Evolutionary conservation across 108 stramenopile species (phyloP), one percentile per base, ranked within the genome.

Genomic region (Chaetoceros muelleri): DNA sequence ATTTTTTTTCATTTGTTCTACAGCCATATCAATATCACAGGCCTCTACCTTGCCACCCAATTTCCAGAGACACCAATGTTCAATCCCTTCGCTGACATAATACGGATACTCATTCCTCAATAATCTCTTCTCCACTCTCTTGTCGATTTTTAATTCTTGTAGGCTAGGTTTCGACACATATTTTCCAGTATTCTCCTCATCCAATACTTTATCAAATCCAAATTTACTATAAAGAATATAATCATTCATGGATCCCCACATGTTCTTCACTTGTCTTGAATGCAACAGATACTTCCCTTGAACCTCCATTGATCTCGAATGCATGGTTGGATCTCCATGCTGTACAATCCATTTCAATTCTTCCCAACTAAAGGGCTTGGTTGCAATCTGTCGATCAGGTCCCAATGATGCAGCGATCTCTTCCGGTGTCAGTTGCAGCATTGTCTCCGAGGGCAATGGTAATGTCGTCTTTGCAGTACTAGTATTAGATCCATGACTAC

Each of bases 31-130:
- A 25, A 77, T 70, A 28, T 80, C 74, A 40, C 31, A 1, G 13
- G 52, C 47, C 0, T 60, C 65, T 29, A 72, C 55, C 22, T 24
- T 20, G 13, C 76, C 81, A 30, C 73, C 79, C 7, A 80, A 66
- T 64, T 85, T 89, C 87, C 87, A 89, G 2, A 89, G 51, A 53
- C 84, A 73, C 64, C 73, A 83, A 55, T 89, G 87, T n/a, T 75
- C 62, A 48, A 89, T 73, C 23, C 65, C 58, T 1, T 57, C 62
- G 16, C 63, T 67, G 0, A 79, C 64, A 48, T 73, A 80, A 34
- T 89, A 89, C 1, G 83, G 87, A 55, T 79, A 89, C 58, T 89
- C 81, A 48, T 89, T 89, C 10, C 19, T 58, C 3, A 80, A 68
- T 21, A 88, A 45, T 31, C 53, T 69, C 57, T 40, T 40, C 13